A percentile compares a stretch with the other conserved stretches of the same genome.
Conservation (phyloP, 2,329 filamentous ascomycete species). For the Myriosclerotinia scirpicola region DNA sequence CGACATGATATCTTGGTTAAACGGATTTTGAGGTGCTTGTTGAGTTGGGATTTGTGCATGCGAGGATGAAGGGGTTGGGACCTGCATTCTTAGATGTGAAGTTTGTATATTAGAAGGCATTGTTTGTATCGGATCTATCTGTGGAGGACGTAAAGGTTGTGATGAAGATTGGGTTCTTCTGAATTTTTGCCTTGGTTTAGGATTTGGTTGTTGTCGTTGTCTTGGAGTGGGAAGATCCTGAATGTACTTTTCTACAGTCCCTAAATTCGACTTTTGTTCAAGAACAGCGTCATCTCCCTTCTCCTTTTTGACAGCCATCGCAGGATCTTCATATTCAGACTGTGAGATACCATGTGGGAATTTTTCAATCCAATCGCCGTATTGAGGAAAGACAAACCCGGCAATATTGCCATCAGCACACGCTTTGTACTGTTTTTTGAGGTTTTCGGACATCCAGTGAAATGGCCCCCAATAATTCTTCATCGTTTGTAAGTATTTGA, state of each 20-base stretch:
- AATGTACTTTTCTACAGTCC: slow-evolving; percentile 93
- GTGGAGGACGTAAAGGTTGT: slow-evolving; percentile 31
- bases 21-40: slow-evolving; percentile 26
- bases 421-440: slow-evolving; percentile 82
- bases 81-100: slow-evolving; percentile 11
- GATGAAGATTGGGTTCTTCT: slow-evolving; percentile 42
- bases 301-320: slow-evolving; percentile 66
- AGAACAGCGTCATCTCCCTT: slow-evolving; percentile 84
- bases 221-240: slow-evolving; percentile 63
- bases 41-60: slow-evolving; percentile 26
- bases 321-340: slow-evolving; percentile 78
- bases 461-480: slow-evolving; percentile 99
- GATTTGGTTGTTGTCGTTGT: slow-evolving; percentile 31
- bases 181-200: slow-evolving; percentile 43
- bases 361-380: slow-evolving; percentile 95
- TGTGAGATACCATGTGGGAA: slow-evolving; percentile 91
- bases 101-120: slow-evolving; percentile 30
- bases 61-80: not conserved
- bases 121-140: slow-evolving; percentile 33
- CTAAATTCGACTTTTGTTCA: slow-evolving; percentile 84
- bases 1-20: slow-evolving; percentile 36
- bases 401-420: slow-evolving; percentile 74
- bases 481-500: slow-evolving; percentile 90
- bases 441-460: slow-evolving; percentile 90
- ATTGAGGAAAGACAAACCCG: slow-evolving; percentile 75